Percentiles rank a stretch among this genome's conserved stretches.
Conservation (phyloP, 169 alveolate genomes). For the Plasmodium sp. region DNA sequence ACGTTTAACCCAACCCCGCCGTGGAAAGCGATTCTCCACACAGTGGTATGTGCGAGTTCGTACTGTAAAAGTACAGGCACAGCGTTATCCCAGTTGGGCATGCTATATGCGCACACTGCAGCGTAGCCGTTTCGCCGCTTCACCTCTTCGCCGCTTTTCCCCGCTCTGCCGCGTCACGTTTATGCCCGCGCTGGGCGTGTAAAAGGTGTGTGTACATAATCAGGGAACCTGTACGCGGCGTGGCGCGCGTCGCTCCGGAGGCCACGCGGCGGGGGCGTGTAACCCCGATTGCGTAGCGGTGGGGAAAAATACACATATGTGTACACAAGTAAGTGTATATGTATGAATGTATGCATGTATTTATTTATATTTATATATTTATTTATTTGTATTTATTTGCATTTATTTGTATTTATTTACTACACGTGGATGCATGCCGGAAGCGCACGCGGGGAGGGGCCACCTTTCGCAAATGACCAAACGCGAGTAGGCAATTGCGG, state of each 20-base stretch:
- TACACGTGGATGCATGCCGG: neutral
- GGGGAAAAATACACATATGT: neutral
- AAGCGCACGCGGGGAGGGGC: neutral
- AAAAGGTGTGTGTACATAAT: neutral
- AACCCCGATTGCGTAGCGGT: neutral
- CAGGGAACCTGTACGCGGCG: neutral
- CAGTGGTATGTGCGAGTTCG: neutral
- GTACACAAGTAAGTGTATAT: neutral
- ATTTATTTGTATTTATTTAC: neutral
- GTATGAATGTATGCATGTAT: neutral
- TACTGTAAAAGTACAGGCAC: neutral
- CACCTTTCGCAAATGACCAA: neutral
- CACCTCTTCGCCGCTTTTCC: too few relatives aligned
- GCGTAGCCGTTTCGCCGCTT: neutral
- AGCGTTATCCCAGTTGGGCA: neutral
- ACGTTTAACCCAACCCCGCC: neutral
- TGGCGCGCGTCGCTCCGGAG: neutral
- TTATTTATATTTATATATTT: neutral
- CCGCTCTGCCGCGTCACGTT: neutral
- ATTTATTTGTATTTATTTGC: neutral
- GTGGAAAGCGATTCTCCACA: neutral
- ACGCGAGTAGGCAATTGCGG: neutral
- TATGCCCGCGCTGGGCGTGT: neutral
- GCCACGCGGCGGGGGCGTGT: neutral
- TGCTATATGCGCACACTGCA: neutral